phyloP scores from a whole-genome alignment of 1,284 basidiomycete genomes.

The Rhodotorula sp. region DNA sequence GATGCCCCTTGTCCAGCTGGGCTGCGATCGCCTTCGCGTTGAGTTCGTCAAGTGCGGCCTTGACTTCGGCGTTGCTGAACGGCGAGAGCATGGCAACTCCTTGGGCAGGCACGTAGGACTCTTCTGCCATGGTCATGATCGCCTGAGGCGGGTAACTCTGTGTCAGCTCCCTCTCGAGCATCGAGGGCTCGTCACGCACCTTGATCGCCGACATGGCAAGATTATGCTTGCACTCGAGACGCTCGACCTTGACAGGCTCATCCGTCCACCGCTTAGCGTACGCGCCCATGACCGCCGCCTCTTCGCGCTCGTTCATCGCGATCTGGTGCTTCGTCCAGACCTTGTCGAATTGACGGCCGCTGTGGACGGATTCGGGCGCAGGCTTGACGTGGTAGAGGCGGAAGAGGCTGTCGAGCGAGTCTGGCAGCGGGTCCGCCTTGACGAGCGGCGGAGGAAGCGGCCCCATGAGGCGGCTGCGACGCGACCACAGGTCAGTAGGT shows the following conservation, averaged over 20 bases:
- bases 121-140: constrained; percentile 38
- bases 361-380: constrained; percentile 46
- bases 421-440: constrained; percentile 51
- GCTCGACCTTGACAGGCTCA: neutral
- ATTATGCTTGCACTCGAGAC: neutral
- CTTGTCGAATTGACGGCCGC: neutral
- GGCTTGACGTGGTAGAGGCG: constrained; percentile 54
- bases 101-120: constrained; percentile 60
- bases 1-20: constrained; percentile 43
- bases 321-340: neutral
- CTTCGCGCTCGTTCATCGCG: constrained; percentile 49
- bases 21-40: constrained; percentile 45
- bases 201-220: constrained; percentile 10
- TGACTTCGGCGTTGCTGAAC: constrained; percentile 55
- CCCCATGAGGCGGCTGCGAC: constrained; percentile 41
- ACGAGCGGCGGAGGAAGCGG: constrained; percentile 54
- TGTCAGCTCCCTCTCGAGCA: neutral
- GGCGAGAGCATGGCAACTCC: constrained; percentile 60
- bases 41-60: constrained; percentile 53
- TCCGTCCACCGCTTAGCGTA: constrained; percentile 52
- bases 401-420: constrained; percentile 55
- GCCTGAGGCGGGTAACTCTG: neutral
- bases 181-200: neutral
- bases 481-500: neutral
- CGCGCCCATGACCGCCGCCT: constrained; percentile 63